Conservation (phyloP, 768 basidiomycete genomes). For the Psilocybe cyanescens region DNA sequence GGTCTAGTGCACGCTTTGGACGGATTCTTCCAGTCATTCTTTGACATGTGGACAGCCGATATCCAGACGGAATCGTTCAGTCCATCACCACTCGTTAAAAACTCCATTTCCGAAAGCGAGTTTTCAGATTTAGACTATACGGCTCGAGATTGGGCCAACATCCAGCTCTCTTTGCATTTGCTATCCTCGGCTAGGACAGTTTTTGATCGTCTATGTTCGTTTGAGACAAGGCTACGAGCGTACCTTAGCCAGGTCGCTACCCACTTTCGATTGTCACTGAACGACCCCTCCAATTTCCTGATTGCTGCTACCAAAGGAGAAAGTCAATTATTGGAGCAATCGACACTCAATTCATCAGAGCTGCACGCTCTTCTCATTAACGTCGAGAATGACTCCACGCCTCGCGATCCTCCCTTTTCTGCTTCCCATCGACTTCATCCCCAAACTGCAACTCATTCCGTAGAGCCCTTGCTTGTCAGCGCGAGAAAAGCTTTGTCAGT, state of each 20-base stretch:
- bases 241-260: constrained; percentile 62
- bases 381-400: constrained; percentile 45
- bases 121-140: constrained; percentile 86
- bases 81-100: constrained; percentile 30
- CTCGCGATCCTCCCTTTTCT: constrained; percentile 32
- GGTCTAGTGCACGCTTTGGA: constrained; percentile 80
- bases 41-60: constrained; percentile 63
- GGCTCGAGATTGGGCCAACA: constrained; percentile 84
- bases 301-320: constrained; percentile 69
- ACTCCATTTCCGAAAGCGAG: constrained; percentile 53
- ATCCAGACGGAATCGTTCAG: constrained; percentile 42
- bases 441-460: constrained; percentile 24
- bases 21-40: constrained; percentile 68
- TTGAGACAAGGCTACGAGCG: constrained; percentile 72
- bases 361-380: constrained; percentile 64
- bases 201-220: constrained; percentile 64
- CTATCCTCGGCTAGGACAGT: constrained; percentile 81
- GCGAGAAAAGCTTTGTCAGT: constrained; percentile 58
- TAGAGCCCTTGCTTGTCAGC: constrained; percentile 52
- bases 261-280: constrained; percentile 58
- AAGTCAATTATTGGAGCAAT: constrained; percentile 79
- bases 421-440: constrained; percentile 33
- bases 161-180: constrained; percentile 82
- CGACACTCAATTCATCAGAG: constrained; percentile 80
- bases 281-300: constrained; percentile 55